Evolutionary conservation across 331 rosid genomes (phyloP), one percentile per base, ranked within the genome.

Genomic region (Malus hybrid): DNA sequence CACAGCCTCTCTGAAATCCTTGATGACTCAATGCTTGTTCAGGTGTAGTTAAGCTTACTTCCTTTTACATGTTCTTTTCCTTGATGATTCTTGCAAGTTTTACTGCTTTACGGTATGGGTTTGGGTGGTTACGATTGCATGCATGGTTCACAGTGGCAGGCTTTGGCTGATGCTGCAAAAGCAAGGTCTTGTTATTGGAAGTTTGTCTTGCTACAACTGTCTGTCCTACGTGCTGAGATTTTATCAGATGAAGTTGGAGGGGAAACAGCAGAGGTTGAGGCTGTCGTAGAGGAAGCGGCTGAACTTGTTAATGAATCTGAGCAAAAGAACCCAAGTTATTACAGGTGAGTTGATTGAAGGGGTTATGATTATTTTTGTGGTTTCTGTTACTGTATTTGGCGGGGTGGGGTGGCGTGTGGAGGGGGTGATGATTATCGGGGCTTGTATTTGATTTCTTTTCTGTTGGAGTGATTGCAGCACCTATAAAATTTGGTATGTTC

Each of bases 261-360:
- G 56, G 92, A 86, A 74, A 81, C 75, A 69, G 96, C 97, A 33
- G 96, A 90, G 82, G 88, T 94, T 27, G 97, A 92, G 80, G 95
- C 94, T 76, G 82, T 86, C 63, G 56, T 94, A 52, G 97, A 92
- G 84, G 99, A 94, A 87, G 99, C 99, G 39, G 97, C 99, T 13
- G 99, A 92, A 85, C 96, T 94, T 67, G 88, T 94, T 70, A 82
- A 84, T 11, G 80, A 79, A 65, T 87, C 93, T 81, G 89, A 84
- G 80, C 86, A 76, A 81, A 84, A 86, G 73, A 88, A 94, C 70
- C 99, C 97, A 63, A 92, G 85, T 82, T 94, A 94, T 76, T 92
- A 87, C 72, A 89, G 96, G 98, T 87, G 79, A 81, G 80, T 64
- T 64, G 31, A 71, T 44, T 44, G 50, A 44, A 44, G 50, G 50